Conservation (phyloP, 768 basidiomycete genomes). For the Tubosaeta sp. region DNA sequence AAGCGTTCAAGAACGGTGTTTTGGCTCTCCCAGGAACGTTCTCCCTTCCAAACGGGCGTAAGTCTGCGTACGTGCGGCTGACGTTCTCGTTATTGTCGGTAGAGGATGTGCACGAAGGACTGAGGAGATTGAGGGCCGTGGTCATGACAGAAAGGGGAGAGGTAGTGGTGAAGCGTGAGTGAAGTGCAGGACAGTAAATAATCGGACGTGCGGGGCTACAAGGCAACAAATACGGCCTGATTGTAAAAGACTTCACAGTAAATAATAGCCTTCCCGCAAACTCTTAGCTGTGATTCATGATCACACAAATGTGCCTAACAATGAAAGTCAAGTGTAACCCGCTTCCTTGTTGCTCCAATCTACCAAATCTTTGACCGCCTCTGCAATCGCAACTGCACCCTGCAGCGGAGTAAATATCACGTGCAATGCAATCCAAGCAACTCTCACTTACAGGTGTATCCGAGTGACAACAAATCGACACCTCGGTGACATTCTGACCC, state of each 20-base stretch:
- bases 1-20: constrained; percentile 70
- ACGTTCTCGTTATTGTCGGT: constrained; percentile 63
- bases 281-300: no score
- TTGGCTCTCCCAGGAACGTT: constrained; percentile 75
- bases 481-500: constrained; percentile 40
- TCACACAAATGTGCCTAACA: not conserved
- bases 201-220: not conserved
- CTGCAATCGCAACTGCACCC: constrained; percentile 52
- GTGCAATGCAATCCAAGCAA: not conserved
- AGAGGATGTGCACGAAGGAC: constrained; percentile 63
- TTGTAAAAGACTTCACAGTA: no score
- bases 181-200: not conserved
- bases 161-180: not conserved
- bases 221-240: no score
- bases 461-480: constrained; percentile 64
- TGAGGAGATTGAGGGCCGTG: constrained; percentile 48
- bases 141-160: constrained; percentile 3
- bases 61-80: constrained; percentile 70
- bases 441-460: constrained; percentile 51
- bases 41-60: constrained; percentile 63
- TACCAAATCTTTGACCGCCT: constrained; percentile 47
- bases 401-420: constrained; percentile 15
- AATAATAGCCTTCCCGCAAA: no score
- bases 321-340: constrained; percentile 22
- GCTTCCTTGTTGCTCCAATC: constrained; percentile 46